Evolutionary conservation across 1,284 basidiomycete genomes (phyloP), one percentile per base, ranked within the genome.

Genomic region (Moesziomyces sp.): DNA sequence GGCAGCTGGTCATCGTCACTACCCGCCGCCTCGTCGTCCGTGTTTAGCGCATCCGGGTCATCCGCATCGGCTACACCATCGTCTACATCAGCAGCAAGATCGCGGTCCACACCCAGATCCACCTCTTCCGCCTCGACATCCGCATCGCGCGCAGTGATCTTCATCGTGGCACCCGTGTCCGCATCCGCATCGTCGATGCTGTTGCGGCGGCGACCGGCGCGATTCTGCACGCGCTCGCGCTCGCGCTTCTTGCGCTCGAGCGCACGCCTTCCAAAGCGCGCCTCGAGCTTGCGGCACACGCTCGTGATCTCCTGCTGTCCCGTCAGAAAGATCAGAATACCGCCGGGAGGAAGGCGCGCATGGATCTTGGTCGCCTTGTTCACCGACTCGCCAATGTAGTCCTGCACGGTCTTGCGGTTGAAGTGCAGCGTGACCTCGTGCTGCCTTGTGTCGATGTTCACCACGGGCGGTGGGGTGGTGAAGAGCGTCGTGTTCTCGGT

Each of bases 401-500:
- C 93, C 13, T 91, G 87, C 1, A 87, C 85, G 0, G 97, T 99
- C 47, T 91, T 88, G 26, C 94, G 89, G 73, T 90, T 92, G 86
- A 98, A 99, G 84, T 99, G 97, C 19, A 95, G 86, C 0, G 94
- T 96, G 35, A 99, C 97, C 0, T 95, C 93, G 85, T 98, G 91
- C 84, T 98, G 96, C 21, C 97, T 91, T 0, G 93, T 92, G 24
- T 90, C 88, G 59, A 99, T 91, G 76, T 90, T 91, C 83, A 99
- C 91, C 52, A 98, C 89, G 0, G 97, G 97, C 16, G 97, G 96
- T 6, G 93, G 90, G 0, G 86, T 87, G 0, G 90, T 73, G 85
- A 99, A 99, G 3, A 99, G 87, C 0, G 89, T 89, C 50, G 86
- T 88, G 85, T 99, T 99, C 68, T 92, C 89, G 0, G 92, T 91